Evolutionary conservation across 2,329 filamentous ascomycete species (phyloP).

Genomic region (Neurospora sp.): DNA sequence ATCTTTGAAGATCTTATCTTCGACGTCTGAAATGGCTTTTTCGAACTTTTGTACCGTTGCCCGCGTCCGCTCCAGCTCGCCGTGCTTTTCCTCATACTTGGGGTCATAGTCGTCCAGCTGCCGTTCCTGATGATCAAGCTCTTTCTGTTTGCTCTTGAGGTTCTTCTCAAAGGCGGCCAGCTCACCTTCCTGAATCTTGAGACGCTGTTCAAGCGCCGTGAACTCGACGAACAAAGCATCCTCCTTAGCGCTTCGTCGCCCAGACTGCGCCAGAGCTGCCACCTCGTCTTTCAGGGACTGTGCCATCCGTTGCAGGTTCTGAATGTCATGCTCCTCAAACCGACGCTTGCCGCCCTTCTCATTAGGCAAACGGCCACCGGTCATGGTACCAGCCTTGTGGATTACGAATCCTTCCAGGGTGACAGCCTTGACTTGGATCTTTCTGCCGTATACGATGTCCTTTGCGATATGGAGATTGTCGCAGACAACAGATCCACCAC

Average conservation of each 20-base stretch:
- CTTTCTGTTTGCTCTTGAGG: slow-evolving; percentile 71
- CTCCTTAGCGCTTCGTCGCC: slow-evolving; percentile 67
- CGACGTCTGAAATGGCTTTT: slow-evolving; percentile 63
- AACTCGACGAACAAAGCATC: slow-evolving; percentile 75
- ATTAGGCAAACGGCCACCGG: slow-evolving; percentile 75
- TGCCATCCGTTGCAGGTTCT: slow-evolving; percentile 68
- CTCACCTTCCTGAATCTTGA: slow-evolving; percentile 65
- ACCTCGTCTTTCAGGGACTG: slow-evolving; percentile 72
- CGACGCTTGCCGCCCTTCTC: slow-evolving; percentile 66
- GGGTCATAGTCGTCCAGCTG: slow-evolving; percentile 69
- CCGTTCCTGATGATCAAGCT: slow-evolving; percentile 62
- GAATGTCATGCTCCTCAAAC: slow-evolving; percentile 85
- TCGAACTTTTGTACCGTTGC: slow-evolving; percentile 42
- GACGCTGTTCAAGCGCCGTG: slow-evolving; percentile 65
- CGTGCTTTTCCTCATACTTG: slow-evolving; percentile 64
- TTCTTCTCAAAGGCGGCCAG: slow-evolving; percentile 72
- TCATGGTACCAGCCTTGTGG: slow-evolving; percentile 94
- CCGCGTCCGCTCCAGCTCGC: slow-evolving; percentile 52
- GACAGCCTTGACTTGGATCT: slow-evolving; percentile 85
- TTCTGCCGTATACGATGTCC: slow-evolving; percentile 75
- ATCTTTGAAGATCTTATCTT: slow-evolving; percentile 75
- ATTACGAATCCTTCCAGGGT: slow-evolving; percentile 94
- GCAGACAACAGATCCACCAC: slow-evolving; percentile 89
- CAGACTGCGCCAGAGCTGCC: slow-evolving; percentile 66
- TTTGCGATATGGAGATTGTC: slow-evolving; percentile 82